Evolutionary conservation across 768 basidiomycete genomes (phyloP).

Genomic region (Zangia roseola): DNA sequence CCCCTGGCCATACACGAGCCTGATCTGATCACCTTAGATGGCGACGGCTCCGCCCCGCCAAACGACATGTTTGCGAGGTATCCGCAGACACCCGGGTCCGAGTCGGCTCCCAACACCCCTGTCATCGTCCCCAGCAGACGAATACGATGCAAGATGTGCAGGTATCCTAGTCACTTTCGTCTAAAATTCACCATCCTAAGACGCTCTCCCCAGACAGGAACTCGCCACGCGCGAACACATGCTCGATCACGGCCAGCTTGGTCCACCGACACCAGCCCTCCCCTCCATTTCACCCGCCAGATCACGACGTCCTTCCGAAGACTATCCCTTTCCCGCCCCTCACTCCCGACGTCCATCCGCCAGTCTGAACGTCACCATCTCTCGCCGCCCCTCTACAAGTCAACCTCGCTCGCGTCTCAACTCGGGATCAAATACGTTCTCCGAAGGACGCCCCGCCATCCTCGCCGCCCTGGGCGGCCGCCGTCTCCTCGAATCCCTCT

Average conservation of each 20-base stretch:
- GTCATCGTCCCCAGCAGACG: slow-evolving; percentile 51
- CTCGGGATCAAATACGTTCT: slow-evolving; percentile 16
- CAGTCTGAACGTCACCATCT: slow-evolving; percentile 30
- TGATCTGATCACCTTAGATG: slow-evolving; percentile 47
- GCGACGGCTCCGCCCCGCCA: slow-evolving; percentile 63
- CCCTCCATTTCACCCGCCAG: slow-evolving; percentile 43
- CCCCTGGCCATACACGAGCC: background rate
- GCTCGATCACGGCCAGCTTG: slow-evolving; percentile 84
- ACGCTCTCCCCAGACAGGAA: slow-evolving; percentile 49
- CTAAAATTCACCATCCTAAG: background rate
- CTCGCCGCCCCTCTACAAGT: slow-evolving; percentile 25
- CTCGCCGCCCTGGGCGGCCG: slow-evolving; percentile 29
- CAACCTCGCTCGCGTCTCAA: slow-evolving; percentile 25
- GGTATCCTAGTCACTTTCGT: slow-evolving; percentile 49
- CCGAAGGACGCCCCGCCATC: slow-evolving; percentile 22
- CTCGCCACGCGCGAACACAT: slow-evolving; percentile 91
- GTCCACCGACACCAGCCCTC: slow-evolving; percentile 59
- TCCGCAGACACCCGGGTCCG: slow-evolving; percentile 57
- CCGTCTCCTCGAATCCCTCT: slow-evolving; percentile 40
- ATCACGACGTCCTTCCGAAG: slow-evolving; percentile 45
- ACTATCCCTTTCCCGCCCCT: slow-evolving; percentile 6
- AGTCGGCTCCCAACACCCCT: slow-evolving; percentile 61
- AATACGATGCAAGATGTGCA: slow-evolving; percentile 92
- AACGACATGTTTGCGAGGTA: slow-evolving; percentile 77
- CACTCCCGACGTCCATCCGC: slow-evolving; percentile 21